Percentiles rank a stretch among this genome's conserved stretches.
These are phyloP conservation scores for Ogataea paraovalis DNA, from an alignment of 805 yeast genomes.

Conservation along the genomic window DNA sequence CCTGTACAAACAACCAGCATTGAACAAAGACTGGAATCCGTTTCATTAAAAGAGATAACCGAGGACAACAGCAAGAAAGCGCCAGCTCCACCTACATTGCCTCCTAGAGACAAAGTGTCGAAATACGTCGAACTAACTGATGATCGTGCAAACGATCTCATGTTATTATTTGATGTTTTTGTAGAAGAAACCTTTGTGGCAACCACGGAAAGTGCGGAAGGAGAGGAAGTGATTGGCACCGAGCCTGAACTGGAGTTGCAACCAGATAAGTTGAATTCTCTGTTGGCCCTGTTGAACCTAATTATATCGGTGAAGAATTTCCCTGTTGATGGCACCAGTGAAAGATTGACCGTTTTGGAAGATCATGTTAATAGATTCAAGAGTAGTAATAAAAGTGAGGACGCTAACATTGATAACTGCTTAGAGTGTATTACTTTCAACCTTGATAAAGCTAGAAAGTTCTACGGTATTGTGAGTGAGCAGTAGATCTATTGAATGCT, in stretches of 20 bases:
- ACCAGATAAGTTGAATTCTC: conserved; percentile 34
- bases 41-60: conserved; percentile 25
- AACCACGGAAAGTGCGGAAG: conserved; percentile 2
- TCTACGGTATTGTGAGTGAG: conserved; percentile 4
- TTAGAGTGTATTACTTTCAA: conserved; percentile 18
- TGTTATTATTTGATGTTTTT: conserved; percentile 37
- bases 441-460: conserved; percentile 17
- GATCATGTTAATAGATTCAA: not conserved
- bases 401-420: conserved; percentile 1
- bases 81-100: conserved; percentile 30
- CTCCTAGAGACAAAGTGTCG: conserved; percentile 31
- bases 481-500: not conserved
- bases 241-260: conserved; percentile 6
- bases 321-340: conserved; percentile 4
- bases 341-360: not conserved
- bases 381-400: not conserved
- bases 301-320: conserved; percentile 23
- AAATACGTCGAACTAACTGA: conserved; percentile 42
- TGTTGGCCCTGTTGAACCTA: conserved; percentile 57
- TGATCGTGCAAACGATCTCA: conserved; percentile 39
- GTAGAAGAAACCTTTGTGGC: conserved; percentile 34
- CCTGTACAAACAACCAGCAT: not conserved
- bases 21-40: not conserved
- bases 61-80: conserved; percentile 5
- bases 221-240: not conserved